Evolutionary conservation across 768 basidiomycete genomes (phyloP).

Genomic region (Trametes meyenii): DNA sequence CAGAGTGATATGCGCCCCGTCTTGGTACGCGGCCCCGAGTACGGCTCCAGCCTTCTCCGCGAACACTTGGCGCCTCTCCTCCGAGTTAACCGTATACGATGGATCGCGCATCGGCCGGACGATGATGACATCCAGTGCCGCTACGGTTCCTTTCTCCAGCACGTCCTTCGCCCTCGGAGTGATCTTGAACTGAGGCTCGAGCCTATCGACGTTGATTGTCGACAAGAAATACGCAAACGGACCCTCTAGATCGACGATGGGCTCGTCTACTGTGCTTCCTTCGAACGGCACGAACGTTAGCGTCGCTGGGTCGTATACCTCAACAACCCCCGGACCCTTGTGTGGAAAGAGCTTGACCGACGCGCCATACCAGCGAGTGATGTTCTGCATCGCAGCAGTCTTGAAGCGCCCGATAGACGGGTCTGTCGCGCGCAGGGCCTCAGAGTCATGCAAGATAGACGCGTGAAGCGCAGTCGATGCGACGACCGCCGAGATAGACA

Average conservation of each 20-base stretch:
- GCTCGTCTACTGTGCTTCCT: constrained; percentile 31
- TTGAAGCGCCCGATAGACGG: constrained; percentile 89
- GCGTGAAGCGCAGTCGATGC: constrained; percentile 87
- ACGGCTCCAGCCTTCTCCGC: constrained; percentile 55
- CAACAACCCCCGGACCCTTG: constrained; percentile 43
- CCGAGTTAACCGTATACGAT: constrained; percentile 43
- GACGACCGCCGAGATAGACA: constrained; percentile 73
- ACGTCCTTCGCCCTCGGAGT: constrained; percentile 56
- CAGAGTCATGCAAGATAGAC: constrained; percentile 80
- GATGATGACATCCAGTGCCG: constrained; percentile 72
- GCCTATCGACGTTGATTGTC: constrained; percentile 79
- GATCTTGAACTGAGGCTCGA: constrained; percentile 84
- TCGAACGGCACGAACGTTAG: constrained; percentile 50
- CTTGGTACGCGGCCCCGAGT: constrained; percentile 71
- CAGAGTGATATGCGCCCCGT: constrained; percentile 70
- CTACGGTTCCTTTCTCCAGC: constrained; percentile 38
- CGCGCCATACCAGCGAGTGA: constrained; percentile 69
- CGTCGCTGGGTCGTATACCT: constrained; percentile 61
- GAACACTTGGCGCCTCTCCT: constrained; percentile 50
- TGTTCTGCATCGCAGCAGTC: constrained; percentile 78
- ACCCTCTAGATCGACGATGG: constrained; percentile 57
- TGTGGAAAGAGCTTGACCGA: constrained; percentile 57
- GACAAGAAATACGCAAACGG: constrained; percentile 89
- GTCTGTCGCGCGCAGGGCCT: constrained; percentile 63
- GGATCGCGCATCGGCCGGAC: constrained; percentile 74